These are phyloP conservation scores for Podila epicladia DNA, from an alignment of 192 early-diverging fungal genomes.

Conservation along the genomic window DNA sequence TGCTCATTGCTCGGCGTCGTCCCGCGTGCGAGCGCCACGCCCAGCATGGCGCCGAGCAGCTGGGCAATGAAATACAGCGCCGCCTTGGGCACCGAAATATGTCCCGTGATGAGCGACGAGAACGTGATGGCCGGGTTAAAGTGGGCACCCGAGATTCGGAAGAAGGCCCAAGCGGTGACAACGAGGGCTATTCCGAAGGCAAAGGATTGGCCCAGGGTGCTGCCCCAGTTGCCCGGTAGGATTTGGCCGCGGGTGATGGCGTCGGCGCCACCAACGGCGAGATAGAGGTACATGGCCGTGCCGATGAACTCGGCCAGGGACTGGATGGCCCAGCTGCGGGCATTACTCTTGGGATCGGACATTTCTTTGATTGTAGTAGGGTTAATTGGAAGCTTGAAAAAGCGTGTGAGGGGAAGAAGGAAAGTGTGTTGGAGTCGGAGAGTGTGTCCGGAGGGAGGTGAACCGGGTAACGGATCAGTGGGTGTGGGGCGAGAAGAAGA, in stretches of 20 bases:
- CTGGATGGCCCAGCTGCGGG: conserved; percentile 21
- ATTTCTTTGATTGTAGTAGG: neutral
- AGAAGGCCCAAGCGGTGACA: conserved; percentile 56
- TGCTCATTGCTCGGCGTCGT: conserved; percentile 10
- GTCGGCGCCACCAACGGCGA: conserved; percentile 52
- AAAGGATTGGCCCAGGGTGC: conserved; percentile 36
- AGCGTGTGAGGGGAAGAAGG: neutral
- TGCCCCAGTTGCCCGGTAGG: neutral
- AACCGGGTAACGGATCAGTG: no score
- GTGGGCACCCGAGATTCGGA: conserved; percentile 64
- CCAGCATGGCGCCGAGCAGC: conserved; percentile 65
- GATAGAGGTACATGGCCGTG: conserved; percentile 55
- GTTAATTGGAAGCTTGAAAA: neutral
- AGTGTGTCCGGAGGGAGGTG: neutral
- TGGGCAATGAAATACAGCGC: conserved; percentile 65
- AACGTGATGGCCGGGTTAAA: conserved; percentile 75
- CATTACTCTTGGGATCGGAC: neutral
- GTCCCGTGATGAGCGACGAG: conserved; percentile 60
- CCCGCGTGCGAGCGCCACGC: conserved; percentile 36
- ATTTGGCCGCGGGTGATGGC: conserved; percentile 10
- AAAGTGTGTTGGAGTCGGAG: neutral
- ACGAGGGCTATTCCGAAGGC: conserved; percentile 60
- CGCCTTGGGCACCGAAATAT: conserved; percentile 52
- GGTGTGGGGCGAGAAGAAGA: no score
- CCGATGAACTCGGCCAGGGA: conserved; percentile 55